Base-by-base conservation (phyloP, 75 land plant species). In the Gnetum montanum region DNA sequence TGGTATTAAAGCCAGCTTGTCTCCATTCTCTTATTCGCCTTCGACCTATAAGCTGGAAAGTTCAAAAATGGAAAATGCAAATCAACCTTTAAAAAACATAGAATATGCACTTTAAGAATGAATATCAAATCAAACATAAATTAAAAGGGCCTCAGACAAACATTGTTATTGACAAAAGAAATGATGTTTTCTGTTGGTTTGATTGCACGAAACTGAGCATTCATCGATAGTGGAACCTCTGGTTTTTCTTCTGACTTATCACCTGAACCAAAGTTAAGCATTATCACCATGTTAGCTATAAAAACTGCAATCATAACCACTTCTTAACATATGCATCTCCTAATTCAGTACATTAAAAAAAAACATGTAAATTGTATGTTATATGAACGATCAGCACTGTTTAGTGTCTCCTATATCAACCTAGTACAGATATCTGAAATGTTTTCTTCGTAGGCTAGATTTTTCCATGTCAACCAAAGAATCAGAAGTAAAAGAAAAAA, bases 151-250 rank as follows among this genome's bases (percentile, higher is more conserved):
- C 3, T 38, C 54, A 31, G 45, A 44, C 34, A 57, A 77, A 93
- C 98, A 80, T 88, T 69, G 23, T 80, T 82, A 48, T 85, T 84
- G 45, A 93, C 82, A 56, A 70, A 86, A 19, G 82, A 75, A 50
- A 88, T 54, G 35, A 93, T 75, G 19, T 81, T 70, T 31, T 73
- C 60, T 34, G 71, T 77, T 27, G 98, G 94, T 43, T 68, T 36
- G 54, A 93, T 93, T 8, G 89, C 86, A 54, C 98, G 77, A 53
- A 93, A 93, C 54, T 85, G 82, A 18, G 83, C 88, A 73, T 80
- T 84, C 61, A 38, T 70, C 46, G 88, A 84, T 12, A 76, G 18
- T 40, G 59, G 57, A 62, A 4, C 29, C 26, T 55, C 43, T 24
- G 65, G 34, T 34, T 63, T 73, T 20, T 7, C n/a, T 49, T 51